phyloP scores from a whole-genome alignment of 2,329 filamentous ascomycete genomes.

The Polychaeton citri region DNA sequence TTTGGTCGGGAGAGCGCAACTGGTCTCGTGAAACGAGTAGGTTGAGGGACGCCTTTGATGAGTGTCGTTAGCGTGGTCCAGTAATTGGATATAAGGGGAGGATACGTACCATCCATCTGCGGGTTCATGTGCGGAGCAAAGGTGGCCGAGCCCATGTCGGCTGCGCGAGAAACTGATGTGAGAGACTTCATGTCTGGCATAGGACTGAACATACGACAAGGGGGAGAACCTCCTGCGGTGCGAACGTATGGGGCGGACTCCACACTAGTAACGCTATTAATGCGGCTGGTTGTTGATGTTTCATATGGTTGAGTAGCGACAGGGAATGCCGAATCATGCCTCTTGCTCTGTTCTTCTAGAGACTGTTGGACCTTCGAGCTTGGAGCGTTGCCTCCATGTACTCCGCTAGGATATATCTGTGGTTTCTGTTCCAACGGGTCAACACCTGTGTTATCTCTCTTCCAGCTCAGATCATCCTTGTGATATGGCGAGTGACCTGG shows the following conservation, averaged over 20 bases:
- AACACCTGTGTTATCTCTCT: neutral
- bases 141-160: slow-evolving; percentile 18
- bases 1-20: slow-evolving; percentile 6
- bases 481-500: slow-evolving; percentile 10
- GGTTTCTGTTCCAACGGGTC: neutral
- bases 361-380: neutral
- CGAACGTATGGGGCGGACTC: slow-evolving; percentile 14
- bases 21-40: slow-evolving; percentile 1
- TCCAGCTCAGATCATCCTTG: neutral
- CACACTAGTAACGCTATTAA: slow-evolving; percentile 15
- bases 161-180: slow-evolving; percentile 17
- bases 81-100: slow-evolving; percentile 1
- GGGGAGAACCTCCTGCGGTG: slow-evolving; percentile 7
- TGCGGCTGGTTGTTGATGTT: slow-evolving; percentile 4
- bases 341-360: neutral
- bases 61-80: slow-evolving; percentile 5
- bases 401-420: neutral
- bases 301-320: neutral
- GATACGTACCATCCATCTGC: slow-evolving; percentile 19
- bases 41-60: neutral
- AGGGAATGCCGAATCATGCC: too few species aligned
- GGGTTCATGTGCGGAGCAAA: slow-evolving; percentile 12
- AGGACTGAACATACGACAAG: slow-evolving; percentile 17
- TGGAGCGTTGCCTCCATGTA: neutral
- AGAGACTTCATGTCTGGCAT: slow-evolving; percentile 19